Evolutionary conservation across 2,329 filamentous ascomycete genomes (phyloP), one percentile per base, ranked within the genome.

Genomic region (Aspergillus neotritici): DNA sequence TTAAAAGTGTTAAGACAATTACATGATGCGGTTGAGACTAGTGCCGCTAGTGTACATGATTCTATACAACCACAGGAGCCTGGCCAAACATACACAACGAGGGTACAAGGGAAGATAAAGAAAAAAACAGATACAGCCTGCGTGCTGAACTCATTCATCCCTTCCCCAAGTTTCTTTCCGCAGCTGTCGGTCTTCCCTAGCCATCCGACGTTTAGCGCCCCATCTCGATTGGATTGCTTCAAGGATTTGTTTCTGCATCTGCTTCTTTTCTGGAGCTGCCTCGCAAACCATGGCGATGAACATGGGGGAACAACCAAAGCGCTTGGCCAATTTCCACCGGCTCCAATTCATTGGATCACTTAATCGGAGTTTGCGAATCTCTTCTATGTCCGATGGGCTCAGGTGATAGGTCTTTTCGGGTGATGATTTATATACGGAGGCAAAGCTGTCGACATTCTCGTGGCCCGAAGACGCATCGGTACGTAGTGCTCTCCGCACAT

Each of bases 401-500:
- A 85, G 64, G 57, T 84, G 78, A 51, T 84, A 83, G 52, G 75
- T 79, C 57, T 82, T 80, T 57, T 77, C 70, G 40, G 75, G 69
- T 4, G 72, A 65, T 5, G 64, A 55, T 41, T 73, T 73, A 31
- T 81, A 65, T 6, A 79, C 62, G 8, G 72, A 65, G 1, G 77
- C 72, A 2, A 79, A 64, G 12, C 57, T 52, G 25, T 58, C 51
- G 41, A 54, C 41, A 30, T 52, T 53, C 10, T 52, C 34, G 28
- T 44, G 39, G 34, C 43, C 51, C 4, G 56, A 42, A 1, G 65
- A 51, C 31, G 52, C 50, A 40, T 65, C 52, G n/a, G 63, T 50
- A 53, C 73, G 72, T 25, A 80, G 61, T 33, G 61, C 56, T 49
- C 72, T 66, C 43, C 81, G 72, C 15, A 71, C 68, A 64, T 85